Conservation (phyloP, 192 early-diverging fungal genomes). For the Phlyctochytrium arcticum region DNA sequence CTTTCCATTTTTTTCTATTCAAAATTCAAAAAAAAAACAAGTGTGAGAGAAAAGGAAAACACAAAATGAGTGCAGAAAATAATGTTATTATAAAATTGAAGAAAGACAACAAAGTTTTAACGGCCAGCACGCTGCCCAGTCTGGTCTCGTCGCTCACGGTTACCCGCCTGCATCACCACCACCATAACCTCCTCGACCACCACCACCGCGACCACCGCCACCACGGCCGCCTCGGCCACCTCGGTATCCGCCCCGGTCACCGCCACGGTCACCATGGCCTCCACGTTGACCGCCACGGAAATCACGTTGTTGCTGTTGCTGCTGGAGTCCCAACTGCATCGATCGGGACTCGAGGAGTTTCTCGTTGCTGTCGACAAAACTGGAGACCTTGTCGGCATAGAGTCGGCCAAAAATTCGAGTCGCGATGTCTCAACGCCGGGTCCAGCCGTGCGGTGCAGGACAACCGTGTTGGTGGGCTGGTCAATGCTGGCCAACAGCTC, state of each 20-base stretch:
- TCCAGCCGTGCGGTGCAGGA: slow-evolving; percentile 58
- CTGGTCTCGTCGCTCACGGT: too few species aligned
- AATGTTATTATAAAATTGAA: too few species aligned
- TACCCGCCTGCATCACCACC: background rate
- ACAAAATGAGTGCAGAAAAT: too few species aligned
- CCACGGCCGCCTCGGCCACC: slow-evolving; percentile 13
- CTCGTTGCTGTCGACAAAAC: slow-evolving; percentile 89
- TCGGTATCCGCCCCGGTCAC: slow-evolving; percentile 4
- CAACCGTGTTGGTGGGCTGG: slow-evolving; percentile 72
- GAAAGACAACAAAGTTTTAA: background rate
- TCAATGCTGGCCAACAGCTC: slow-evolving; percentile 88
- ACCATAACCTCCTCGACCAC: slow-evolving; percentile 8
- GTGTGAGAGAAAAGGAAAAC: too few species aligned
- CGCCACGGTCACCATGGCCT: background rate
- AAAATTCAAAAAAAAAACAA: too few species aligned
- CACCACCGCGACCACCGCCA: slow-evolving; percentile 9
- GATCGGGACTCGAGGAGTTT: slow-evolving; percentile 67
- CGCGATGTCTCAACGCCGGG: slow-evolving; percentile 54
- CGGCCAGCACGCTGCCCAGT: slow-evolving; percentile 12
- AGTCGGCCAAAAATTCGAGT: slow-evolving; percentile 79
- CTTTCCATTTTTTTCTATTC: too few species aligned
- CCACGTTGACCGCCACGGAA: background rate
- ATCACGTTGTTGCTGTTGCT: slow-evolving; percentile 30
- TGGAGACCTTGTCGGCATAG: slow-evolving; percentile 81
- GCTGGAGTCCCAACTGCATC: slow-evolving; percentile 29